Base-by-base conservation (phyloP, 1,284 basidiomycete species). In the Fistulinella staudtii region DNA sequence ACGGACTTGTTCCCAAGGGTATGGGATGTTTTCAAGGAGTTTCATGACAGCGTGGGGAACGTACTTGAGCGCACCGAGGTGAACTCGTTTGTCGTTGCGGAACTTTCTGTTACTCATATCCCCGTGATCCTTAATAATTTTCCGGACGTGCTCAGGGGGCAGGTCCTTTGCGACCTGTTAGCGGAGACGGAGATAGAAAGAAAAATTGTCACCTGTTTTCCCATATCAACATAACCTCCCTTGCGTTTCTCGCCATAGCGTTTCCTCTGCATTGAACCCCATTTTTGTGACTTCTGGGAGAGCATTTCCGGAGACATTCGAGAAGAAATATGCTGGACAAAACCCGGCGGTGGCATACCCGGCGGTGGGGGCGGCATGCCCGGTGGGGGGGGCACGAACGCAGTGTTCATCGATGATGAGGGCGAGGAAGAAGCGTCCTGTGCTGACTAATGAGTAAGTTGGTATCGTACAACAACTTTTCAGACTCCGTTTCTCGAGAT, bases 11-110 rank as follows among this genome's bases (percentile, higher is more conserved):
- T 99, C 96, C 96, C 96, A 99, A 42, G 96, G 96, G 73, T 86
- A 95, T 43, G 96, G 96, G 60, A 99, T 94, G 71, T 99, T 99
- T 73, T 99, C 96, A 55, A 99, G 77, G 47, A 99, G 79, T 72
- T 99, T 99, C 87, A 99, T 91, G 53, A 99, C 94, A 31, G 96
- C 96, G 68, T 99, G 96, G 30, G 96, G 96, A 41, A 99, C 93
- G 68, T 99, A 99, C 72, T 98, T 98, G 61, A 99, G 80, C 41
- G 95, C 95, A 57, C 95, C 95, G 25, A 98, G 80, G 67, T 98
- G 95, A 36, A 98, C 96, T 54, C 96, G 91, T 73, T 99, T 99
- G 76, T 99, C 96, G 64, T 95, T 94, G 54, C 96, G 78, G 69
- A 97, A 99, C 73, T 94, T 93, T 65, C 90, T 80, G 64, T 91